phyloP scores from a whole-genome alignment of 257 asterid genomes.

The Haberlea rhodopensis region DNA sequence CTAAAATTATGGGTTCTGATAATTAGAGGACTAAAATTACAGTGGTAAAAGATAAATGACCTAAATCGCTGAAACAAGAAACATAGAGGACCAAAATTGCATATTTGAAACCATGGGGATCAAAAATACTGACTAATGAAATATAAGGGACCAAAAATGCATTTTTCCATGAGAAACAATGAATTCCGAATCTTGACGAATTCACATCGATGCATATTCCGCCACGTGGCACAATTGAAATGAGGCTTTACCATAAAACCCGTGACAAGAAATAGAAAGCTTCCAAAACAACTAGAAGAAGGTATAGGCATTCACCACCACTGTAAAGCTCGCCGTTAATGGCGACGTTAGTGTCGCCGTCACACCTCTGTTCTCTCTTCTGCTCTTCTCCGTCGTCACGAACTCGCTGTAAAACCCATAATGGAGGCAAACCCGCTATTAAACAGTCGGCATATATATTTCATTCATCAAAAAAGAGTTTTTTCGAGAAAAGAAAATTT shows the following conservation, averaged over 20 bases:
- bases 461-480: constrained; percentile 19
- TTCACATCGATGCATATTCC: too few species aligned
- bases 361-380: constrained; percentile 20
- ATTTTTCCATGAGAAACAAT: too few species aligned
- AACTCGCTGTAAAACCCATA: constrained; percentile 5
- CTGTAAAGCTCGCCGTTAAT: constrained; percentile 28
- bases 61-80: too few species aligned
- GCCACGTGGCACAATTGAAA: constrained; percentile 18
- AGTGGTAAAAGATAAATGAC: too few species aligned
- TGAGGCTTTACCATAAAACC: background rate
- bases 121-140: too few species aligned
- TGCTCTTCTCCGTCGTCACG: constrained; percentile 21
- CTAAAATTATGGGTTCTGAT: too few species aligned
- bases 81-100: too few species aligned
- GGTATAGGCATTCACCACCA: background rate
- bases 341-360: constrained; percentile 36
- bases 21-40: too few species aligned
- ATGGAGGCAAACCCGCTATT: constrained; percentile 28
- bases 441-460: constrained; percentile 15
- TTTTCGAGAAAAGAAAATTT: background rate
- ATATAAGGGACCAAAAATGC: too few species aligned
- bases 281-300: background rate
- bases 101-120: too few species aligned
- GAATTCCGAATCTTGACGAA: too few species aligned
- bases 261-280: background rate